Conservation (phyloP, 306 rosid genomes). For the Inga laurina region DNA sequence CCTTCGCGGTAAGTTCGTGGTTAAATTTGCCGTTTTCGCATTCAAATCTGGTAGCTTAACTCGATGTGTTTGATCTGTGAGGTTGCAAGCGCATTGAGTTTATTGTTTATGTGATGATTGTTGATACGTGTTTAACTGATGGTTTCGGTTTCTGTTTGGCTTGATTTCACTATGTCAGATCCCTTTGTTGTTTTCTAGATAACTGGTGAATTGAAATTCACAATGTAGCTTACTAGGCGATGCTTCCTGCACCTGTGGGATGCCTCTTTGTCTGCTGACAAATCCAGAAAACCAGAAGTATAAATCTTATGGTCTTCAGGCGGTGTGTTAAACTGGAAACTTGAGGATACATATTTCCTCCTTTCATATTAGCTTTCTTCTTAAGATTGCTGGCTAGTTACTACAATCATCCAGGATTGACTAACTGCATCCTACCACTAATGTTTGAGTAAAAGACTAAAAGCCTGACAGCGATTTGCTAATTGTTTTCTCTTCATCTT, state of each 20-base stretch:
- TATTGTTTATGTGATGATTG: background rate
- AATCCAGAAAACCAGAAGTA: background rate
- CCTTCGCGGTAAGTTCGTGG: constrained; percentile 64
- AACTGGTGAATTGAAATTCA: background rate
- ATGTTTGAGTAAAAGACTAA: background rate
- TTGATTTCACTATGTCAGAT: constrained; percentile 11
- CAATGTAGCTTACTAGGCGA: constrained; percentile 24
- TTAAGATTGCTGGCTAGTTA: background rate
- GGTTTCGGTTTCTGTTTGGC: constrained; percentile 26
- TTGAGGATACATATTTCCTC: background rate
- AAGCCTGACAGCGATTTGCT: background rate
- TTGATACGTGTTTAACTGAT: background rate
- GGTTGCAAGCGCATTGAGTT: background rate
- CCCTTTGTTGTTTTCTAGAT: constrained; percentile 25
- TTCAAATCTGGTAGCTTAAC: background rate
- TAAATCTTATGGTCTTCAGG: background rate
- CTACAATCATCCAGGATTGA: background rate
- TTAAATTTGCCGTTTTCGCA: background rate
- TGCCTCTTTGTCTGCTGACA: background rate
- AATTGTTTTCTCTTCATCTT: background rate
- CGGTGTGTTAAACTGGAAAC: background rate
- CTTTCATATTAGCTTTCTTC: background rate
- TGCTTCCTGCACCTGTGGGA: background rate
- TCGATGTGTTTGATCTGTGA: background rate
- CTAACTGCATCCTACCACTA: background rate